Evolutionary conservation across 2,329 filamentous ascomycete genomes (phyloP), one percentile per base, ranked within the genome.

Genomic region (Aspergillus pseudoviridinutans): DNA sequence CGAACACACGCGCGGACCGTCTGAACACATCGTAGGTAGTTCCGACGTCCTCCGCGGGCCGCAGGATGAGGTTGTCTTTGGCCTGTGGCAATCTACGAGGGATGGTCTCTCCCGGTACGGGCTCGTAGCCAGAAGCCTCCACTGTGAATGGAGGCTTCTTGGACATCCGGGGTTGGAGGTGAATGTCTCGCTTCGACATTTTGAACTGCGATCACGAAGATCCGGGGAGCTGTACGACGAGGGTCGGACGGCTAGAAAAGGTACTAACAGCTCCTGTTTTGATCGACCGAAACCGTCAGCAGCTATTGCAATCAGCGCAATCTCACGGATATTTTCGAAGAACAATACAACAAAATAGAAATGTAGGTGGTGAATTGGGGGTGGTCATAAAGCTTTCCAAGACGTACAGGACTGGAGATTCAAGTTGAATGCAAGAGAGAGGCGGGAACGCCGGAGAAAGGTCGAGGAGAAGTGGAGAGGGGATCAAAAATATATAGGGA

Each of bases 21-120:
- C 83, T 83, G 68, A 96, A 80, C 63, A 96, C 84, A 67, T 95
- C 90, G 77, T 86, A 94, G 66, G 91, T 84, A 55, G 91, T 96
- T 64, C 82, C 78, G 72, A 93, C 82, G 62, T 87, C 88, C 44
- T 87, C 82, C 54, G 85, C 80, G 3, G 90, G 90, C 9, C 79
- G 83, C 55, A 81, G 79, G 61, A 85, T 78, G 58, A 96, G 85
- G 53, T 82, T 85, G 66, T 95, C 82, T 73, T 89, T 90, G 61
- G 88, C 85, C 58, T 81, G 80, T 55, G 84, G 80, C 72, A 95
- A 87, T 58, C 91, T 85, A 66, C 90, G 88, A 42, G 92, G 91
- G 63, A 91, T 87, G 51, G 92, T 93, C 80, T 96, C 91, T 78
- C 91, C 91, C 5, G 87, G 81, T 60, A 89, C 82, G 65, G 87